Evolutionary conservation across 2,329 filamentous ascomycete species (phyloP).

Genomic region (Colletotrichum navitas): DNA sequence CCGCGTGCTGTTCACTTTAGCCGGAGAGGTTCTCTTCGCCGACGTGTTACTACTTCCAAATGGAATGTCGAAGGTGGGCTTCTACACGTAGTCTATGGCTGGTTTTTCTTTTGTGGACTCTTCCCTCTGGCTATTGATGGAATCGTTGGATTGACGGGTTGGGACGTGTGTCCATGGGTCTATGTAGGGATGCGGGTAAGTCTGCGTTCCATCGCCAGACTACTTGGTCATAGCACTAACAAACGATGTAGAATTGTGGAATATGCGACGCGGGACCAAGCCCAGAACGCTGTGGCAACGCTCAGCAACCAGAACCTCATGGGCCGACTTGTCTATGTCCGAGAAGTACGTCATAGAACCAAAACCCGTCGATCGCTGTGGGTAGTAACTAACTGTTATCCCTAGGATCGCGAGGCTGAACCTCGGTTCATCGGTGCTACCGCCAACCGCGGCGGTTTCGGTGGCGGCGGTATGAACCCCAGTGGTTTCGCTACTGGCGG

Average conservation of each 20-base stretch:
- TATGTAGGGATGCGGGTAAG: conserved; percentile 99
- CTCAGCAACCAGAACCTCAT: conserved; percentile 99
- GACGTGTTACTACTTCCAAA: conserved; percentile 99
- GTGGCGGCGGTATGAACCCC: conserved; percentile 70
- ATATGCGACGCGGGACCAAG: conserved; percentile 99
- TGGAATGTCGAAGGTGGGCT: conserved; percentile 99
- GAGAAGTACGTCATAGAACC: conserved; percentile 77
- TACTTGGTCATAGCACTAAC: conserved; percentile 48
- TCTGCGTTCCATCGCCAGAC: conserved; percentile 45
- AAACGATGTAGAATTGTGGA: conserved; percentile 87
- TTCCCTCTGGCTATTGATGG: conserved; percentile 77
- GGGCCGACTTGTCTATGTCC: conserved; percentile 98
- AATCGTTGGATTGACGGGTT: conserved; percentile 99
- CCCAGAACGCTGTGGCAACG: conserved; percentile 95
- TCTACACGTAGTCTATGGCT: conserved; percentile 88
- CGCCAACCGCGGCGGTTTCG: conserved; percentile 72
- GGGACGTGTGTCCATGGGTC: conserved; percentile 87
- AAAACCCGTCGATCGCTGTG: not conserved
- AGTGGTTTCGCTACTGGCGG: conserved; percentile 59
- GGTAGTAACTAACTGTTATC: conserved; percentile 32
- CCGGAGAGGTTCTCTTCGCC: conserved; percentile 99
- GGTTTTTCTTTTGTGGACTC: conserved; percentile 80
- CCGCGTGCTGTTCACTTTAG: conserved; percentile 63
- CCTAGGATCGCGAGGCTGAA: conserved; percentile 95
- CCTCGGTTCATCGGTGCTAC: conserved; percentile 90